Conservation (phyloP, 1,139 yeast species). For the Geotrichum carabidarum region DNA sequence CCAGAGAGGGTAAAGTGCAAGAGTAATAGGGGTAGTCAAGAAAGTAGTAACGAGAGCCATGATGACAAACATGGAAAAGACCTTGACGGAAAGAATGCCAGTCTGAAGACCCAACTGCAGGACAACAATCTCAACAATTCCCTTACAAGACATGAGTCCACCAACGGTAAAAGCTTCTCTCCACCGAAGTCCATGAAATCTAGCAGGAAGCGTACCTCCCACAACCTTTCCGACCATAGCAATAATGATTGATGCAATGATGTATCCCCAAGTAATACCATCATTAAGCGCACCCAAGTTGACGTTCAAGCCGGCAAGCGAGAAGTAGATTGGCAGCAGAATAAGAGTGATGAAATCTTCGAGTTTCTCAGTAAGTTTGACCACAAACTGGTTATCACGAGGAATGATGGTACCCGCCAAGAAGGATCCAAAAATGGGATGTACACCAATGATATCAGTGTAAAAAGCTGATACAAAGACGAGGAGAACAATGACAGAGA, state of each 20-base stretch:
- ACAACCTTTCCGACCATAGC: slow-evolving; percentile 62
- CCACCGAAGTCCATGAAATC: slow-evolving; percentile 56
- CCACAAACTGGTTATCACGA: slow-evolving; percentile 66
- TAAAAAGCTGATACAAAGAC: slow-evolving; percentile 66
- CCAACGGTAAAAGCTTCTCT: slow-evolving; percentile 73
- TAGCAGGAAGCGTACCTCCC: slow-evolving; percentile 65
- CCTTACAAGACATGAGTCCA: slow-evolving; percentile 78
- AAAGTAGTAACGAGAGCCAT: slow-evolving; percentile 76
- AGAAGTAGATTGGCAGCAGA: slow-evolving; percentile 71
- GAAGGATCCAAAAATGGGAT: slow-evolving; percentile 78
- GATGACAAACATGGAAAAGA: slow-evolving; percentile 73
- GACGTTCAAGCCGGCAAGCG: slow-evolving; percentile 68
- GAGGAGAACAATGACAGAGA: slow-evolving; percentile 51
- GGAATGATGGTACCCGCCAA: slow-evolving; percentile 74
- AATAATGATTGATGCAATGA: slow-evolving; percentile 56
- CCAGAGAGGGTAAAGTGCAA: slow-evolving; percentile 50
- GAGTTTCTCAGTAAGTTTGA: slow-evolving; percentile 62
- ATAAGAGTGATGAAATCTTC: slow-evolving; percentile 70
- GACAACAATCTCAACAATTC: slow-evolving; percentile 67
- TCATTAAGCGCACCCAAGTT: slow-evolving; percentile 56
- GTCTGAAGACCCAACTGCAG: slow-evolving; percentile 68
- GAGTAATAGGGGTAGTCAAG: slow-evolving; percentile 66
- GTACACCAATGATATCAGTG: slow-evolving; percentile 77
- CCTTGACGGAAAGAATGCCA: slow-evolving; percentile 55
- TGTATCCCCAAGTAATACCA: slow-evolving; percentile 74